These are phyloP conservation scores for Emericellopsis cladophorae DNA, from an alignment of 2,329 filamentous ascomycete genomes.

Conservation along the genomic window DNA sequence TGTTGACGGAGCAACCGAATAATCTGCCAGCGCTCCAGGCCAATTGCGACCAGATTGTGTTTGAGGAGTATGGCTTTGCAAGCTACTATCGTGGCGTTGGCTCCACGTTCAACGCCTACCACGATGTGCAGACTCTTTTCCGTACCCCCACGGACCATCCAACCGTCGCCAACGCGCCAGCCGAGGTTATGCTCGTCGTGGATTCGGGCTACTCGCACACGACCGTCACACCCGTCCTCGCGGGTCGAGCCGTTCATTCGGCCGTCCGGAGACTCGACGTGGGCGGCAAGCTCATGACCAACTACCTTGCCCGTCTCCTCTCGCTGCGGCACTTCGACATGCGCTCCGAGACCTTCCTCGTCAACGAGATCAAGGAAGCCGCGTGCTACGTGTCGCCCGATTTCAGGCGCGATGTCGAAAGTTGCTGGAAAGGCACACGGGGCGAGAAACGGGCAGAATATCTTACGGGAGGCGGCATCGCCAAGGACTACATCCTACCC, in stretches of 20 bases:
- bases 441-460: conserved; percentile 41
- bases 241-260: conserved; percentile 66
- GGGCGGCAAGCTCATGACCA: conserved; percentile 86
- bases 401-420: conserved; percentile 68
- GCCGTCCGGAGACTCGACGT: conserved; percentile 78
- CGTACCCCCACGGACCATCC: conserved; percentile 40
- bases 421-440: conserved; percentile 67
- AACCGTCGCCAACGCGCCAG: conserved; percentile 33
- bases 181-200: conserved; percentile 75
- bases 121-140: conserved; percentile 60
- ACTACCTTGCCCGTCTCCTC: conserved; percentile 79
- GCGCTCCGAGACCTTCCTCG: conserved; percentile 83
- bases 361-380: conserved; percentile 92
- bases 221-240: conserved; percentile 74
- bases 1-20: conserved; percentile 80
- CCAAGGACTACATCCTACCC: conserved; percentile 84
- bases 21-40: conserved; percentile 68
- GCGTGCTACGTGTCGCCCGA: conserved; percentile 72
- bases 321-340: conserved; percentile 91
- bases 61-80: conserved; percentile 92
- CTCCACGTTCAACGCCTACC: conserved; percentile 68
- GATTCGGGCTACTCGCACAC: conserved; percentile 92
- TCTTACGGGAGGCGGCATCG: conserved; percentile 44
- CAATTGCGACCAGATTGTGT: conserved; percentile 91
- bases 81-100: conserved; percentile 69